Base-by-base conservation (phyloP, 768 basidiomycete species). In the Boletus subcaerulescens region DNA sequence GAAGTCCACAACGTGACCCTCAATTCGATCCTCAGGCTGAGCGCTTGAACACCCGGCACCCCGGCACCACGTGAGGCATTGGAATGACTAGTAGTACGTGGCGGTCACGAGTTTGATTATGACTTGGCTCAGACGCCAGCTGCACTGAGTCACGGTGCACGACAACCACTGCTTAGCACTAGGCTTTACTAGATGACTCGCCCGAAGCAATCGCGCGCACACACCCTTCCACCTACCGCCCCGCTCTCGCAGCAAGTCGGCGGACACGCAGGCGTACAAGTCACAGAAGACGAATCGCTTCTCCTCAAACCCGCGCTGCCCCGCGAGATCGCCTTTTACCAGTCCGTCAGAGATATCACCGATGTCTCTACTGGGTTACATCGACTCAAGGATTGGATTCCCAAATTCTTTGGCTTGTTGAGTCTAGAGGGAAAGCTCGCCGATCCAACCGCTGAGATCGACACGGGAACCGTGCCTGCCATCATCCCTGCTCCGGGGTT, bases 321-420 rank as follows among this genome's bases (percentile, higher is more conserved):
- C 0, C 69, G 73, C 36, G 93, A 96, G 65, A 75, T 83, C 36
- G 74, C 74, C 20, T 94, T 94, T 68, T 96, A 95, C 71, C 79
- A 84, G 53, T 59, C 69, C 35, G 68, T 87, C 32, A 55, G 67
- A 50, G 67, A 69, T 15, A 32, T 52, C 46, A 73, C 76, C 6
- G 66, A 59, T 60, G 71, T 4, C 61, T 56, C 57, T 14, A 54
- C 48, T 33, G 56, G 45, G 6, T 22, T 59, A 14, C 48, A 60
- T 4, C 31, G 26, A 0, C 76, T 91, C 40, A 76, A 73, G 38
- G 77, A 74, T 3, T 93, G 82, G 67, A 78, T 88, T 5, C 91
- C 94, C 12, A 79, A 75, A 40, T 97, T 92, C 70, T 77, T 85
- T 41, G 96, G 96, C 3, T 87, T 88, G 4, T 74, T 97, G 39